phyloP scores from a whole-genome alignment of 352 stramenopile genomes.

The Globisporangium splendens region DNA sequence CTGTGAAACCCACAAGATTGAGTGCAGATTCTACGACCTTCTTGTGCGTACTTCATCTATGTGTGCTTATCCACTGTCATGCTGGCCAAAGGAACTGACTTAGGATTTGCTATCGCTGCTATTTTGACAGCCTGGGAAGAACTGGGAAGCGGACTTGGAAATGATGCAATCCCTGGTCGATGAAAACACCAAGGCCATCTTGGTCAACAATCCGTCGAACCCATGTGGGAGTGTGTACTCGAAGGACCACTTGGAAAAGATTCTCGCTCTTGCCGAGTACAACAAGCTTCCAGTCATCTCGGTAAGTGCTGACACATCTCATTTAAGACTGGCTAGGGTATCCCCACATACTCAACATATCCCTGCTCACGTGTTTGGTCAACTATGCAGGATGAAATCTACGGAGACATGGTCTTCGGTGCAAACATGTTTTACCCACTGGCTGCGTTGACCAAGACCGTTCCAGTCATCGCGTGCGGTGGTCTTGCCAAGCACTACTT shows the following conservation, averaged over 20 bases:
- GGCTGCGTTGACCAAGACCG: conserved; percentile 71
- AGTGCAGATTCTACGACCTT: conserved; percentile 90
- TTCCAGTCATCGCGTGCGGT: conserved; percentile 76
- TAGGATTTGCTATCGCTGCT: not conserved
- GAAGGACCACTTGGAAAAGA: conserved; percentile 72
- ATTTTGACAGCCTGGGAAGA: conserved; percentile 58
- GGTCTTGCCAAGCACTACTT: conserved; percentile 96
- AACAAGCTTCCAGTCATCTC: conserved; percentile 93
- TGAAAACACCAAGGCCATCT: conserved; percentile 85
- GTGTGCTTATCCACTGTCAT: not conserved
- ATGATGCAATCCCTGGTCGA: conserved; percentile 89
- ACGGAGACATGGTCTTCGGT: conserved; percentile 81
- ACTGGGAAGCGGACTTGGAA: conserved; percentile 93
- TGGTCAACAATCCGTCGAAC: conserved; percentile 96
- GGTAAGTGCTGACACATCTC: conserved; percentile 50
- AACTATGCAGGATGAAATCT: conserved; percentile 65
- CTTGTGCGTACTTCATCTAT: conserved; percentile 21
- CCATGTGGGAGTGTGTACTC: conserved; percentile 94
- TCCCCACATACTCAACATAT: not conserved
- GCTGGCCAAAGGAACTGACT: not conserved
- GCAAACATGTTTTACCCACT: conserved; percentile 80
- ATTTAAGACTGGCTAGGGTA: not conserved
- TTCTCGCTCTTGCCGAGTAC: conserved; percentile 68
- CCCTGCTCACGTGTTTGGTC: not conserved
- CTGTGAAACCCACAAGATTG: conserved; percentile 88